A percentile compares a stretch with the other conserved stretches of the same genome.
Evolutionary conservation across 2,329 filamentous ascomycete species (phyloP).

Genomic region (Rutstroemia sp.): DNA sequence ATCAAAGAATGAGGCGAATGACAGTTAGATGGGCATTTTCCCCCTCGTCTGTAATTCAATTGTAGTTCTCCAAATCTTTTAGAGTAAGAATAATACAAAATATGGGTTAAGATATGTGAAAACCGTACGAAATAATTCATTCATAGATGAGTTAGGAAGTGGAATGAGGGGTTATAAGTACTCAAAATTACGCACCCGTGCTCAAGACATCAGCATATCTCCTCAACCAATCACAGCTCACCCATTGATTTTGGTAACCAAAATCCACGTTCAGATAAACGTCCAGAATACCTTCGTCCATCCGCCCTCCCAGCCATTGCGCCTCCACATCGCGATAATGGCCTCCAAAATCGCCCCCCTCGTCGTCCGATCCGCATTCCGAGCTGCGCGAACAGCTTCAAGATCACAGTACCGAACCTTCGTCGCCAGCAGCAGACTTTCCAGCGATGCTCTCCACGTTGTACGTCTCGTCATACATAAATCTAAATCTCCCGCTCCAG

Average conservation of each 20-base stretch:
- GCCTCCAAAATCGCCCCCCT: constrained; percentile 75
- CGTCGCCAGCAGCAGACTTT: constrained; percentile 57
- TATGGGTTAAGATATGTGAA: no score
- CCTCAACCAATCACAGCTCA: background rate
- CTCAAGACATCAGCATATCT: background rate
- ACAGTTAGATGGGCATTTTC: no score
- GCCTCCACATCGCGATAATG: constrained; percentile 45
- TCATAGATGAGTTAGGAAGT: no score
- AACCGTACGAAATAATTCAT: no score
- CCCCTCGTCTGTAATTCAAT: no score
- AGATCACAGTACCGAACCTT: constrained; percentile 66
- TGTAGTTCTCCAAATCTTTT: no score
- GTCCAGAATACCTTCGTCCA: constrained; percentile 1
- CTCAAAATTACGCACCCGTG: background rate
- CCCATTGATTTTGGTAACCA: constrained; percentile 2
- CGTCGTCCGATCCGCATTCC: constrained; percentile 61
- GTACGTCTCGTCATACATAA: constrained; percentile 32
- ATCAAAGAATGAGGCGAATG: no score
- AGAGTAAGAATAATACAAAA: no score
- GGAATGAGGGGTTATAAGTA: background rate
- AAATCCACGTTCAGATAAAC: constrained; percentile 7
- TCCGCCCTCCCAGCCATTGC: constrained; percentile 25
- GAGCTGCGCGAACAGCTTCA: constrained; percentile 55
- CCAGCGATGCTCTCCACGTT: constrained; percentile 62
- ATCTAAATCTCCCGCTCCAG: background rate